Base-by-base conservation (phyloP, 768 basidiomycete species). In the Hortiboletus campestris region DNA sequence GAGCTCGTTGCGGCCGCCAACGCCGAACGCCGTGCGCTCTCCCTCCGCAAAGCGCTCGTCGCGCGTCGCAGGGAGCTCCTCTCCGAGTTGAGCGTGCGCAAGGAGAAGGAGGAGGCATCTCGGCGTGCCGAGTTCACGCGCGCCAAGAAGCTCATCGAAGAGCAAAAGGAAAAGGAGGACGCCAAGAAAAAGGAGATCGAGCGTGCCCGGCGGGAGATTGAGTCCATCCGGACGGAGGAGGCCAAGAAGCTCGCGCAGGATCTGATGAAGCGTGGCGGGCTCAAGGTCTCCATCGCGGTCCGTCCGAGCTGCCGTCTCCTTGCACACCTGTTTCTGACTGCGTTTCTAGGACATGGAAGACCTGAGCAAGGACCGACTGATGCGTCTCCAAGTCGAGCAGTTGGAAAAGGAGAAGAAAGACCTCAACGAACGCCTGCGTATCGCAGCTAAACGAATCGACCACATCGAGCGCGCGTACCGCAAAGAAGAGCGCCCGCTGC, bases 321-420 rank as follows among this genome's bases (percentile, higher is more conserved):
- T 38, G n/a, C 35, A 32, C n/a, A 16, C 9, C n/a, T 1, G 10
- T 34, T 34, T 6, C 50, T 53, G 44, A 51, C 19, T 14, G 2
- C 6, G 7, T 16, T 32, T 44, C 19, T 59, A 93, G 89, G 86
- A 89, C 67, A 80, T 94, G 71, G 89, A 92, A 63, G 84, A 84
- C 48, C 78, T 90, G 58, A 92, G 92, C 70, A 94, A 93, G 10
- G 88, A 91, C 64, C 84, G 84, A 45, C 82, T 98, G 58, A 88
- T 98, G 71, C 83, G 81, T 31, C 83, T 97, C 62, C 94, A 97
- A 71, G 94, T 97, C 36, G 87, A 93, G 61, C 94, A 98, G 67
- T 80, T 98, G 43, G 97, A 97, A 76, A 97, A 96, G 76, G 95
- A 98, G 76, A 96, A 94, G 80, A 88, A 84, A 64, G 90, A 94